Evolutionary conservation across 345 rosid genomes (phyloP).

Genomic region (Pelargonium nanum): DNA sequence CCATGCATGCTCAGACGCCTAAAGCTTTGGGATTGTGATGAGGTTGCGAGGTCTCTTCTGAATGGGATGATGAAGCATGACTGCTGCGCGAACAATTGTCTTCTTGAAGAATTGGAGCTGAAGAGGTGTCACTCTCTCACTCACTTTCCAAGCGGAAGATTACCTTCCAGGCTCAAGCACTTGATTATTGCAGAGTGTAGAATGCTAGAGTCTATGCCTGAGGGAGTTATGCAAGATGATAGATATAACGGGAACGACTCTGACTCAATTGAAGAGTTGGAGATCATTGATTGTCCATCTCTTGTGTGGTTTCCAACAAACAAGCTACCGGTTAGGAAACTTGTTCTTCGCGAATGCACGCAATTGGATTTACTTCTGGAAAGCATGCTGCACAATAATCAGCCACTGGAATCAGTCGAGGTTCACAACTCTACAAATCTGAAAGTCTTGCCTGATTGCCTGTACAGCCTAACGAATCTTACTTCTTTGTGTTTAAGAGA

Average conservation of each 20-base stretch:
- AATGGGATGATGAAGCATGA: constrained; percentile 25
- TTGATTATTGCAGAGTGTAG: neutral
- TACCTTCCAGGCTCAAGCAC: neutral
- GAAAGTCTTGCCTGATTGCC: neutral
- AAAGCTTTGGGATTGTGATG: constrained; percentile 25
- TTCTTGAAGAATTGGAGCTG: constrained; percentile 13
- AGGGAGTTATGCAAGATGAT: neutral
- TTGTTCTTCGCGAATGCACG: constrained; percentile 2
- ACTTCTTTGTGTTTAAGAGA: constrained; percentile 5
- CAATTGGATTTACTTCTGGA: constrained; percentile 8
- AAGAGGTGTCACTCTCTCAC: constrained; percentile 5
- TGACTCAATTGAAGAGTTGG: neutral
- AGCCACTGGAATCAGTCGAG: constrained; percentile 8
- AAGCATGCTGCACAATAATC: constrained; percentile 5
- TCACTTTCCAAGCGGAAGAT: neutral
- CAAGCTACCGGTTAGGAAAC: constrained; percentile 8
- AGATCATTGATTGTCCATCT: constrained; percentile 16
- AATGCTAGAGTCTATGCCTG: neutral
- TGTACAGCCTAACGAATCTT: constrained; percentile 9
- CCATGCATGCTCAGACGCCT: constrained; percentile 19
- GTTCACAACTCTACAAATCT: constrained; percentile 3
- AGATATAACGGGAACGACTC: neutral
- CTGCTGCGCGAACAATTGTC: neutral
- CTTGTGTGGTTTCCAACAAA: constrained; percentile 8
- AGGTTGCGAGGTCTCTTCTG: constrained; percentile 24